Evolutionary conservation across 768 basidiomycete species (phyloP).

Genomic region (Termitomyces sp.): DNA sequence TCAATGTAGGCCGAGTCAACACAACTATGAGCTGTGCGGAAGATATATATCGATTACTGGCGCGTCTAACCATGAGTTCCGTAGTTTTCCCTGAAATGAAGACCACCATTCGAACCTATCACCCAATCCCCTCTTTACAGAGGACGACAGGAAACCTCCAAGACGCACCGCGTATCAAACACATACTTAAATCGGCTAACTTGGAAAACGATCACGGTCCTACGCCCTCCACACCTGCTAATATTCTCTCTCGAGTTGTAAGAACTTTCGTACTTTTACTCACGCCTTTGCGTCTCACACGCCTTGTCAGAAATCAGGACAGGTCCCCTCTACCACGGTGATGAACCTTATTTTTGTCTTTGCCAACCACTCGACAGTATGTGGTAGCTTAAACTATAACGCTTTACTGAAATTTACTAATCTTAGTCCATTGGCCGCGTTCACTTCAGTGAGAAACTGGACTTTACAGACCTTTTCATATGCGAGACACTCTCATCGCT

Average conservation of each 20-base stretch:
- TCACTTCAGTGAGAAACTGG: constrained; percentile 68
- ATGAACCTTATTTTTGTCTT: constrained; percentile 69
- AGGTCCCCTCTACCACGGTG: constrained; percentile 62
- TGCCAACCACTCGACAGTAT: constrained; percentile 49
- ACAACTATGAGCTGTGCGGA: constrained; percentile 73
- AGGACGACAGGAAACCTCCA: constrained; percentile 65
- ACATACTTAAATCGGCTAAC: constrained; percentile 57
- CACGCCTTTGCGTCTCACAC: neutral
- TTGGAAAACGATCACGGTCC: constrained; percentile 40
- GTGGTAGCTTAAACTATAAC: constrained; percentile 18
- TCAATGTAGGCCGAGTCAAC: constrained; percentile 77
- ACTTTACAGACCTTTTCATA: constrained; percentile 80
- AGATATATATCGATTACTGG: constrained; percentile 20
- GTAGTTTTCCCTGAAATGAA: constrained; percentile 86
- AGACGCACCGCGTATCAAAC: constrained; percentile 76
- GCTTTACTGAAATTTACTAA: constrained; percentile 22
- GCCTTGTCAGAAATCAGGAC: constrained; percentile 32
- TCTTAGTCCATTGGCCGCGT: constrained; percentile 48
- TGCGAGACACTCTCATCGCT: constrained; percentile 65
- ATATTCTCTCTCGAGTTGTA: constrained; percentile 51
- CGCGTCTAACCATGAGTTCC: constrained; percentile 1
- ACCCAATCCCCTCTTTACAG: constrained; percentile 79
- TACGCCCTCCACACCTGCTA: constrained; percentile 47
- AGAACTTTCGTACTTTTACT: constrained; percentile 17
- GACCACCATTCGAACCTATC: constrained; percentile 83